Evolutionary conservation across 2,329 filamentous ascomycete species (phyloP), one percentile per base, ranked within the genome.

Genomic region (Coniochaeta hoffmannii): DNA sequence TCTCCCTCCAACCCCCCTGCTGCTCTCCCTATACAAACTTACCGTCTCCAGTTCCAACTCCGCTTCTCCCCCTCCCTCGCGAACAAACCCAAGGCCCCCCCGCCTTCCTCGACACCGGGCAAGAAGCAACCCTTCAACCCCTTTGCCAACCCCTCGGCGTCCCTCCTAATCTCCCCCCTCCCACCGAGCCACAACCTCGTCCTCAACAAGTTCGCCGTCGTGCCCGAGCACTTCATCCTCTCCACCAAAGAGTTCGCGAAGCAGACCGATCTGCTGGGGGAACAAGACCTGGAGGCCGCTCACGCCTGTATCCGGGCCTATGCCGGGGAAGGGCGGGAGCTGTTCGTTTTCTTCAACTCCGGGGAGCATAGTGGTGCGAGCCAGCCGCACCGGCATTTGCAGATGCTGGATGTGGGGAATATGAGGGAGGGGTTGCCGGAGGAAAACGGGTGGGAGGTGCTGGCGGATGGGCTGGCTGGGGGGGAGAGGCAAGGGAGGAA

Each of bases 121-220:
- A 60, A 66, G n/a, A 61, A 64, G 26, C 69, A 73, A 53, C 72
- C 73, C 2, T 75, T 79, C 62, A 80, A 90, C 66, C 85, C 86
- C 4, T 90, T 90, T 67, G 82, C 80, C 32, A 74, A 82, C 57
- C 86, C 86, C 0, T 68, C 77, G 0, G 63, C 73, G 2, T 71
- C 81, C 10, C 77, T 87, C 55, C 72, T 86, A 35, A 69, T 85
- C 44, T 68, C 78, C 15, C 67, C 69, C 26, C 64, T 88, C 8
- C 73, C 73, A 1, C 72, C 81, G 0, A 68, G 72, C 9, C 86
- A 90, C 67, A 76, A 78, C 57, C 75, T 90, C 41, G 81, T 90
- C 1, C 73, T 90, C 38, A 90, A 90, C 74, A 90, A 90, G 68
- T 90, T 87, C 62, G 86, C 87, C 51, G 71, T 90, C 51, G 85